Conservation (phyloP, 192 early-diverging fungal species). For the Backusella parvicylindrica region DNA sequence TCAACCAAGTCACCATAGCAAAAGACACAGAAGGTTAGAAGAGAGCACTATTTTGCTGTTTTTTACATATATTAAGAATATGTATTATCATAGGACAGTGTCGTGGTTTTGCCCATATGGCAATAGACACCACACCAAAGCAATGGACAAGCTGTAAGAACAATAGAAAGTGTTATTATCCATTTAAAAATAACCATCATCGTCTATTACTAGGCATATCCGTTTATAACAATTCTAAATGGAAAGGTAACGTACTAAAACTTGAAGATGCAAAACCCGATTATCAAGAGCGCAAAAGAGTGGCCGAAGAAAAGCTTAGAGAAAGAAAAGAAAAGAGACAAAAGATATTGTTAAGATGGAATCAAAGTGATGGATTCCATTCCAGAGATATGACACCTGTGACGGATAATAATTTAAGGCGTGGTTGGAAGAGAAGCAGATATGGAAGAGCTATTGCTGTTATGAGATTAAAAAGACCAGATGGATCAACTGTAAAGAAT, state of each 20-base stretch:
- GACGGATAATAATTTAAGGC: slow-evolving; percentile 64
- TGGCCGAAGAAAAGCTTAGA: slow-evolving; percentile 43
- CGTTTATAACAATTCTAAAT: slow-evolving; percentile 73
- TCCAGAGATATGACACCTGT: slow-evolving; percentile 69
- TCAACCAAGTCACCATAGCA: slow-evolving; percentile 50
- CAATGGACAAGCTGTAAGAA: slow-evolving; percentile 61
- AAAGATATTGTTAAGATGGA: slow-evolving; percentile 37
- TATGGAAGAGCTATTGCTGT: slow-evolving; percentile 73
- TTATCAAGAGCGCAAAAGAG: slow-evolving; percentile 49
- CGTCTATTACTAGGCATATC: slow-evolving; percentile 43
- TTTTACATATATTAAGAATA: neutral
- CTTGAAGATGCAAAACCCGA: slow-evolving; percentile 81
- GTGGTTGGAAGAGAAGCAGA: slow-evolving; percentile 65
- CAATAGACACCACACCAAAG: slow-evolving; percentile 59
- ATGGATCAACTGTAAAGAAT: slow-evolving; percentile 40
- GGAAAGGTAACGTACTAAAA: slow-evolving; percentile 77
- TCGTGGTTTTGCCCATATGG: slow-evolving; percentile 76
- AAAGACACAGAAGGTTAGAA: slow-evolving; percentile 31
- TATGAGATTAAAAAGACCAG: slow-evolving; percentile 53
- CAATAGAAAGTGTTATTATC: neutral
- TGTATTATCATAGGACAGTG: slow-evolving; percentile 33
- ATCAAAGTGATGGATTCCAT: slow-evolving; percentile 39
- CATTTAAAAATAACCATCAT: neutral
- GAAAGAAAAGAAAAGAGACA: slow-evolving; percentile 40
- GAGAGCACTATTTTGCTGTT: slow-evolving; percentile 10